Base-by-base conservation (phyloP, 2,329 filamentous ascomycete species). In the Aspergillus spinulosporus region DNA sequence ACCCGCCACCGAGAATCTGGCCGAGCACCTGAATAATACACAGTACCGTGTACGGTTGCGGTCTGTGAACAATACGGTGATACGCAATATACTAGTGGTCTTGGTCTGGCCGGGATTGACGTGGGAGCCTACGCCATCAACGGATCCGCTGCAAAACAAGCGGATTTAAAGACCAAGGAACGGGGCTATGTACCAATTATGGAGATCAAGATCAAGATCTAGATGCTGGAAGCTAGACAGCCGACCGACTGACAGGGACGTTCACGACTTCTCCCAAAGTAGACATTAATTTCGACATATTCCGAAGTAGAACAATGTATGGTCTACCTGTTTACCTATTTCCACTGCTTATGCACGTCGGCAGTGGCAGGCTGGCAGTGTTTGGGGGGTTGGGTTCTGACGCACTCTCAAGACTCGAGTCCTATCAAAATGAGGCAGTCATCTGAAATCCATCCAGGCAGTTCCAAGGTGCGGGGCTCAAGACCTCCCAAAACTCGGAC, bases 1-100 rank as follows among this genome's bases (percentile, higher is more conserved):
- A 42, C 51, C 51, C 51, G 51, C 44, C 44, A 54, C 51, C 51
- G 14, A 34, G 36, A 42, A 6, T 54, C 9, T 40, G 15, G 32
- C 12, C 36, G 43, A 15, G 8, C 4, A 12, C 4, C 9, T 21
- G 39, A 42, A 12, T 21, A 15, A 15, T 42, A 15, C 39, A 15
- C 21, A 21, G 21, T 21, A 21, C 21, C 21, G 21, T 21, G 21
- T 21, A 21, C 21, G 21, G 21, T 21, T 21, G 21, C 21, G 21
- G 21, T 21, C 21, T 21, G 21, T 21, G 21, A 21, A 21, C 21
- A 21, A 21, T 21, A 21, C 21, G 21, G 21, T 21, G 21, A 21
- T 21, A 21, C 21, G 21, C 39, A 21, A 21, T n/a, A 42, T 42
- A 42, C 39, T 42, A 42, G 39, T 14, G 39, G 39, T 42, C 39